Percentiles rank a stretch among this genome's conserved stretches.
These are phyloP conservation scores for Scleroderma citrinum DNA, from an alignment of 768 basidiomycete species.

Conservation along the genomic window DNA sequence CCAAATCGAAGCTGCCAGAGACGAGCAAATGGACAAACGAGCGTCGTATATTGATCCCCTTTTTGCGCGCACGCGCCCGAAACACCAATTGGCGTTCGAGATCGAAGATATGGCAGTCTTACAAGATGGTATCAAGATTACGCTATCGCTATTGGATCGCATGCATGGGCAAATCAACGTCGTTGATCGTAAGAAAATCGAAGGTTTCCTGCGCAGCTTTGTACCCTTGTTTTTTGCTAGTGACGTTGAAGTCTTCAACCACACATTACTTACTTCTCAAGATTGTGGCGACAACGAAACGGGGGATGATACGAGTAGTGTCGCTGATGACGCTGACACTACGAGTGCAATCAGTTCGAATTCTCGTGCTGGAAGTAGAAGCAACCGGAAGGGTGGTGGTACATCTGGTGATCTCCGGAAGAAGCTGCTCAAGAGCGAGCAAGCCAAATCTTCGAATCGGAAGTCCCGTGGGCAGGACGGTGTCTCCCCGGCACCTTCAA, in stretches of 20 bases:
- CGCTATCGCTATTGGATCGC: slow-evolving; percentile 87
- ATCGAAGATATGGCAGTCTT: slow-evolving; percentile 71
- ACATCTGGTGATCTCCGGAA: slow-evolving; percentile 61
- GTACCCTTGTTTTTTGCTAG: slow-evolving; percentile 75
- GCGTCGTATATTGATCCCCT: slow-evolving; percentile 52
- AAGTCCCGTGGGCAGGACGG: slow-evolving; percentile 53
- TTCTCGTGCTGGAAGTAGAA: slow-evolving; percentile 29
- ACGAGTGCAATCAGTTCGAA: slow-evolving; percentile 23
- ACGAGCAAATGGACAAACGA: slow-evolving; percentile 74
- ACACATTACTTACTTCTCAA: slow-evolving; percentile 55
- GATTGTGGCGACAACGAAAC: slow-evolving; percentile 59
- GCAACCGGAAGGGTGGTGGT: slow-evolving; percentile 35
- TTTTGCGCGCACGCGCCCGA: slow-evolving; percentile 53
- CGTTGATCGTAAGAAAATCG: slow-evolving; percentile 74
- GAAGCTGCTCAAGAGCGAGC: slow-evolving; percentile 76
- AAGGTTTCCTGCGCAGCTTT: slow-evolving; percentile 72
- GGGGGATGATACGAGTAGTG: slow-evolving; percentile 39
- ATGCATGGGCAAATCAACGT: slow-evolving; percentile 68
- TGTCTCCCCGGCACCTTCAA: slow-evolving; percentile 50
- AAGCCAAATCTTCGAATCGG: slow-evolving; percentile 62
- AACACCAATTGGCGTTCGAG: slow-evolving; percentile 76
- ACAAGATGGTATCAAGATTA: slow-evolving; percentile 84
- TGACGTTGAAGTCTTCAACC: slow-evolving; percentile 64
- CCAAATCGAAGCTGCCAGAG: slow-evolving; percentile 80
- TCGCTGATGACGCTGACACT: slow-evolving; percentile 34